phyloP scores from a whole-genome alignment of 108 stramenopile species.

The Pseudonitzschia multistriata region DNA sequence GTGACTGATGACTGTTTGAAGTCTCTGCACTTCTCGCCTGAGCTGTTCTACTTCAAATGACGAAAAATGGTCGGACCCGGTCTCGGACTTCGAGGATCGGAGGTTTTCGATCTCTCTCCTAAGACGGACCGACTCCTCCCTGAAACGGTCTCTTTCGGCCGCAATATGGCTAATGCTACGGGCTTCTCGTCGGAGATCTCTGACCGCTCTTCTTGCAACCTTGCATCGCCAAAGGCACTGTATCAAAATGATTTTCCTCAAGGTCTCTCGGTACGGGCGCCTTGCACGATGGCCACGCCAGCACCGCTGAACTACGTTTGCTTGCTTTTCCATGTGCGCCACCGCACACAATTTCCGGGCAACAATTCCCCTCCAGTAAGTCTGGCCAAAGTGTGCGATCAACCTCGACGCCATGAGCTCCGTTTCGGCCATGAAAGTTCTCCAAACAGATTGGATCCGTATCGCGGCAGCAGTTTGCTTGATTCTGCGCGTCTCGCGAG shows the following conservation, averaged over 20 bases:
- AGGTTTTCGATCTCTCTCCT: constrained; percentile 44
- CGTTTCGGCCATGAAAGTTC: constrained; percentile 36
- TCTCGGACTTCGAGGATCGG: constrained; percentile 2
- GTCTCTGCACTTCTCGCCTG: constrained; percentile 31
- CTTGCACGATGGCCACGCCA: constrained; percentile 28
- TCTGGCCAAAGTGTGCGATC: constrained; percentile 58
- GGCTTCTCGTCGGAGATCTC: constrained; percentile 48
- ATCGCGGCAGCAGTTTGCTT: constrained; percentile 39
- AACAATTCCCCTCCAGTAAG: constrained; percentile 42
- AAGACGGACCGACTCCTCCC: constrained; percentile 50
- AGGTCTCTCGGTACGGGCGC: constrained; percentile 10
- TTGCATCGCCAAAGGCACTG: constrained; percentile 50
- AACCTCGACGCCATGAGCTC: constrained; percentile 37
- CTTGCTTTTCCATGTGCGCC: constrained; percentile 40
- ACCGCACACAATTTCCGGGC: constrained; percentile 36
- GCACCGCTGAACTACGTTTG: constrained; percentile 36
- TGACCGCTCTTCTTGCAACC: constrained; percentile 28
- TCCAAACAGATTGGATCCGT: constrained; percentile 50
- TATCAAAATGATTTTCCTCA: constrained; percentile 29
- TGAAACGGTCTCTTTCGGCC: constrained; percentile 55
- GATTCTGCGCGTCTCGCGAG: constrained; percentile 13
- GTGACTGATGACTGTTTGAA: constrained; percentile 20
- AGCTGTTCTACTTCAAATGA: constrained; percentile 39
- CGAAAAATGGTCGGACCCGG: background rate
- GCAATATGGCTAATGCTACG: constrained; percentile 46